A percentile compares a stretch with the other conserved stretches of the same genome.
phyloP scores from a whole-genome alignment of 495 filamentous ascomycete species.

The Filosporella fistucella region DNA sequence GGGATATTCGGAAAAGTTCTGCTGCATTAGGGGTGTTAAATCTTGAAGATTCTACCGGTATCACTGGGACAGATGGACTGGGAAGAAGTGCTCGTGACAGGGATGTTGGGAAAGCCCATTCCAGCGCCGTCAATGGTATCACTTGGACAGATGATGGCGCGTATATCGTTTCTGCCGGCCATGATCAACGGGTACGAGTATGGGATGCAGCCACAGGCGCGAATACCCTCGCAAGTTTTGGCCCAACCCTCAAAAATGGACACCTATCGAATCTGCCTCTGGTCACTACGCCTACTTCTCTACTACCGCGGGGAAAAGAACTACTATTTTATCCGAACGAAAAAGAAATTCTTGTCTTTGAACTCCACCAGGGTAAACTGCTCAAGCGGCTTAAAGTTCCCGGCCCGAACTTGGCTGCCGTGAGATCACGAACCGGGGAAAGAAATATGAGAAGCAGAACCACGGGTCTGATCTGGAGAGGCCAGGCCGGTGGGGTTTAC shows the following conservation, averaged over 20 bases:
- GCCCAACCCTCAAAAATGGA: constrained; percentile 68
- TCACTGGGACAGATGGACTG: constrained; percentile 41
- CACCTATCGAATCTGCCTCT: constrained; percentile 60
- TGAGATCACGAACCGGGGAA: constrained; percentile 30
- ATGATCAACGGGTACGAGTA: constrained; percentile 76
- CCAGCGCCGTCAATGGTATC: constrained; percentile 74
- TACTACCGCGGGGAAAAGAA: constrained; percentile 48
- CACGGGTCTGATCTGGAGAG: constrained; percentile 68
- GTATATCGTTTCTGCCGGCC: constrained; percentile 71
- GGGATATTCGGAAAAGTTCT: constrained; percentile 76
- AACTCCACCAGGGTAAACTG: constrained; percentile 68
- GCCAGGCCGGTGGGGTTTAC: constrained; percentile 36
- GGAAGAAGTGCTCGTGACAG: constrained; percentile 42
- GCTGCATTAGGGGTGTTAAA: constrained; percentile 71
- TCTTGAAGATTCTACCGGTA: constrained; percentile 72
- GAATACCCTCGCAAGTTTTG: constrained; percentile 81
- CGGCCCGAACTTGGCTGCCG: constrained; percentile 42
- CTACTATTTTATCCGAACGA: constrained; percentile 74
- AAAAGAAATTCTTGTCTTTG: constrained; percentile 70
- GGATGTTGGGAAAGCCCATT: constrained; percentile 59
- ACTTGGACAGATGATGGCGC: constrained; percentile 75
- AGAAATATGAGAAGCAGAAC: constrained; percentile 51
- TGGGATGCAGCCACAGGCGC: constrained; percentile 77
- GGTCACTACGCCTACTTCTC: constrained; percentile 49
- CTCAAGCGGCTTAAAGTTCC: constrained; percentile 63